Evolutionary conservation across 768 basidiomycete species (phyloP).

Genomic region (Solioccasus polychromus): DNA sequence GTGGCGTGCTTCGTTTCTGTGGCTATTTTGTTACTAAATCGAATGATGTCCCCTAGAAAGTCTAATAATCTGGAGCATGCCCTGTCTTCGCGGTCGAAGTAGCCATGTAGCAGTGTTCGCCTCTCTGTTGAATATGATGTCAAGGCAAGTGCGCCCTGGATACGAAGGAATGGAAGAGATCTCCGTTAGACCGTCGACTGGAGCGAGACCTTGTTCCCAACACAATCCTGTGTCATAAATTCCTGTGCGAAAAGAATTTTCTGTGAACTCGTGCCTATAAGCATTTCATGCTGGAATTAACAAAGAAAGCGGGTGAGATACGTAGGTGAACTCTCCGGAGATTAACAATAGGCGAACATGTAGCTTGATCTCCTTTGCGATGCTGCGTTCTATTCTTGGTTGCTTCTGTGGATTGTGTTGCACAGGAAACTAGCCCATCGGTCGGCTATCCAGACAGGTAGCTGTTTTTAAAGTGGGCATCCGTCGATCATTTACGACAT

Average conservation of each 20-base stretch:
- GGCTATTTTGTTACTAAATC: constrained; percentile 3
- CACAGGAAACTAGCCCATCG: background rate
- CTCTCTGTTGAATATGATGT: constrained; percentile 2
- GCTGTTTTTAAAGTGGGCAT: background rate
- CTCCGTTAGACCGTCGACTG: constrained; percentile 1
- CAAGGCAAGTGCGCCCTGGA: constrained; percentile 6
- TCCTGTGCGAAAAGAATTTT: constrained; percentile 13
- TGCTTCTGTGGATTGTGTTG: background rate
- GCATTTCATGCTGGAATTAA: background rate
- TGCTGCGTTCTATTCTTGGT: background rate
- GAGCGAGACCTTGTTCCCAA: background rate
- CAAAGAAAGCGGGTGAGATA: background rate
- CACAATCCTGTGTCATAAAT: constrained; percentile 2
- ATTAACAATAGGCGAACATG: constrained; percentile 5
- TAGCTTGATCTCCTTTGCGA: background rate
- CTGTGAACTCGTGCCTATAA: constrained; percentile 1
- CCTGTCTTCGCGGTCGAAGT: background rate
- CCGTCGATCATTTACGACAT: background rate
- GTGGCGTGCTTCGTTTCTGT: constrained; percentile 7
- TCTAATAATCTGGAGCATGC: background rate
- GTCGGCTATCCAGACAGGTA: no score
- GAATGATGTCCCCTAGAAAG: constrained; percentile 1
- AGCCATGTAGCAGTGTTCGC: constrained; percentile 1
- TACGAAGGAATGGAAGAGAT: constrained; percentile 18
- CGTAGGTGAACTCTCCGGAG: background rate